Conservation (phyloP, 2,329 filamentous ascomycete genomes). For the Trichoderma koningii region DNA sequence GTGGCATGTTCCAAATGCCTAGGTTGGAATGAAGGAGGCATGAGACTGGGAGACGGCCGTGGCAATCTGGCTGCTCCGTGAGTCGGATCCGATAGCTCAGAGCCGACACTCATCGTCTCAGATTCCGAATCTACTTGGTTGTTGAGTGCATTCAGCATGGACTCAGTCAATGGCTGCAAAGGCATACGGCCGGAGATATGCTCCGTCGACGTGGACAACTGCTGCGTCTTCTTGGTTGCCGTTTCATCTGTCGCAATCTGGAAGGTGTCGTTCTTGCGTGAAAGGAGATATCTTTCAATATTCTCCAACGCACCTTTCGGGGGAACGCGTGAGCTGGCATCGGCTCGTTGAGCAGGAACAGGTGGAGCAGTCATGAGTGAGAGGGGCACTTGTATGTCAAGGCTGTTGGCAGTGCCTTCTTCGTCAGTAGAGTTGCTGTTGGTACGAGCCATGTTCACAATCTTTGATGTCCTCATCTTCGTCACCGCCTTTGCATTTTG, state of each 20-base stretch:
- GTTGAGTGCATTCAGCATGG: slow-evolving; percentile 31
- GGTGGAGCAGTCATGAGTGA: slow-evolving; percentile 8
- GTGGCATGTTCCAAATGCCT: neutral
- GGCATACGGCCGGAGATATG: slow-evolving; percentile 22
- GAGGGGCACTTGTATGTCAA: slow-evolving; percentile 36
- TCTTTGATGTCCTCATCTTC: slow-evolving; percentile 37
- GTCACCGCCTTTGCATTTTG: neutral
- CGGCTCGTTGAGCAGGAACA: slow-evolving; percentile 2
- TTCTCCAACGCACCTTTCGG: slow-evolving; percentile 29
- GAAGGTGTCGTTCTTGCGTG: slow-evolving; percentile 34
- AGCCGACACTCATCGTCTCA: slow-evolving; percentile 17
- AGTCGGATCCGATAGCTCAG: neutral
- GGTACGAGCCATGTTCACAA: slow-evolving; percentile 40
- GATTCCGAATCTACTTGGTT: slow-evolving; percentile 27
- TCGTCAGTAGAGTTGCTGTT: slow-evolving; percentile 40
- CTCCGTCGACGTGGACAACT: neutral
- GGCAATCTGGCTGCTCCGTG: neutral
- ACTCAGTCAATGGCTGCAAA: slow-evolving; percentile 29
- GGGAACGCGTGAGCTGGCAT: slow-evolving; percentile 10
- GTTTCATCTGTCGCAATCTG: slow-evolving; percentile 43
- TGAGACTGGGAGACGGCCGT: neutral
- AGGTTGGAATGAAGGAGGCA: neutral
- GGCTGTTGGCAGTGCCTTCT: slow-evolving; percentile 28
- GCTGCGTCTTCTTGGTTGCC: slow-evolving; percentile 31
- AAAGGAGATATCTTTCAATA: slow-evolving; percentile 40